Conservation (phyloP, 2,329 filamentous ascomycete species). For the Fusarium globosum region DNA sequence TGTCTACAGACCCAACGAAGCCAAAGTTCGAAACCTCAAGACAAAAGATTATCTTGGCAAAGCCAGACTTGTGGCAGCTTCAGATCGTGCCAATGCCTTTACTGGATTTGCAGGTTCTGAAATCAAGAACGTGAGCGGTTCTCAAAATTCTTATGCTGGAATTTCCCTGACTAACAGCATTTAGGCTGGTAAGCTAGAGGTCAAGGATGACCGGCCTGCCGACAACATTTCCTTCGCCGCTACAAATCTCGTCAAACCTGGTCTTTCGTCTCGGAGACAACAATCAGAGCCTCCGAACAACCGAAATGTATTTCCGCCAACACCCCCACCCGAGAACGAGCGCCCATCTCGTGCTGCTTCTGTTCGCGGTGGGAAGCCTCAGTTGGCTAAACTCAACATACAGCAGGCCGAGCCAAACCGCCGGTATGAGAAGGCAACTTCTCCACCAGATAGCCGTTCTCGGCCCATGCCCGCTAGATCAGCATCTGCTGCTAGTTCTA, state of each 20-base stretch:
- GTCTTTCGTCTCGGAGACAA: conserved; percentile 81
- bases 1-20: conserved; percentile 94
- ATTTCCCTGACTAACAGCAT: conserved; percentile 22
- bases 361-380: conserved; percentile 70
- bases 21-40: conserved; percentile 98
- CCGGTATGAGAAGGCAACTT: conserved; percentile 66
- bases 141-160: neutral
- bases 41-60: conserved; percentile 98
- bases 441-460: conserved; percentile 54
- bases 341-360: conserved; percentile 70
- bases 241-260: conserved; percentile 90
- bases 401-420: conserved; percentile 62
- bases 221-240: conserved; percentile 93
- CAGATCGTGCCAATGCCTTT: conserved; percentile 82
- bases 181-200: conserved; percentile 62
- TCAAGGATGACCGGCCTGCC: conserved; percentile 81
- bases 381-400: conserved; percentile 72
- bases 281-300: conserved; percentile 85
- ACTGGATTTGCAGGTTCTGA: conserved; percentile 85
- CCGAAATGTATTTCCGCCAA: conserved; percentile 93
- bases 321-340: conserved; percentile 93
- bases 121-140: conserved; percentile 74
- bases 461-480: conserved; percentile 53
- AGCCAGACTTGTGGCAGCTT: conserved; percentile 90
- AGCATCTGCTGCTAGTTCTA: conserved; percentile 58